Percentiles rank a stretch among this genome's conserved stretches.
Evolutionary conservation across 768 basidiomycete species (phyloP).

Genomic region (Termitomyces sp.): DNA sequence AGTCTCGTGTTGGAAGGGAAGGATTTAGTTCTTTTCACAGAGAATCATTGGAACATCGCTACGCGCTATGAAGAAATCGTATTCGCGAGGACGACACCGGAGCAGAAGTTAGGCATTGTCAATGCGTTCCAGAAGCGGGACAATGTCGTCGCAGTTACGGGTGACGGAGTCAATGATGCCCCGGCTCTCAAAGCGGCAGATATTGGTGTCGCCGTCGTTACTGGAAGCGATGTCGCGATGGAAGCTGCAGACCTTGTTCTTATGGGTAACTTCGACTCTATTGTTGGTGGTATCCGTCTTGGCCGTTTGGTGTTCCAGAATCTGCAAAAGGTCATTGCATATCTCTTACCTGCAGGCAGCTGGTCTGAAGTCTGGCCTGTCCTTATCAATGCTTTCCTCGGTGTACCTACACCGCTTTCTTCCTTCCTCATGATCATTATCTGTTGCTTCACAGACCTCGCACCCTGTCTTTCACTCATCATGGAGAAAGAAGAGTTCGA

Average conservation of each 20-base stretch:
- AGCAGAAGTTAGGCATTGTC: slow-evolving; percentile 33
- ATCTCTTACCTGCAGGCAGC: neutral
- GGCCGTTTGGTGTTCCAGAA: neutral
- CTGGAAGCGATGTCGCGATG: neutral
- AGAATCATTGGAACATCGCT: slow-evolving; percentile 33
- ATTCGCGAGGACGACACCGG: slow-evolving; percentile 51
- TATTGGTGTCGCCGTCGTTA: neutral
- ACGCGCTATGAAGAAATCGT: slow-evolving; percentile 35
- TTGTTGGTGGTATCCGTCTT: neutral
- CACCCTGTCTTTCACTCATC: neutral
- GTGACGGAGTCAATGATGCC: neutral
- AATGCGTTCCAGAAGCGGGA: neutral
- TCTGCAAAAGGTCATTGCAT: neutral
- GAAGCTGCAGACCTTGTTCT: neutral
- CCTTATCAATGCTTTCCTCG: neutral
- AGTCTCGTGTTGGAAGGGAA: slow-evolving; percentile 37
- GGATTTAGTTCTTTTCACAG: slow-evolving; percentile 29
- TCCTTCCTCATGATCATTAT: neutral
- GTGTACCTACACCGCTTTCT: neutral
- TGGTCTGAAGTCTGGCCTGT: neutral
- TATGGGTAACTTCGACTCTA: neutral
- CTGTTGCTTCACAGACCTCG: neutral
- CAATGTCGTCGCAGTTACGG: neutral
- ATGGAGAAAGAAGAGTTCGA: neutral
- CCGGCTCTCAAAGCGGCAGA: neutral